Conservation (phyloP, 164 flowering plant genomes). For the Umbellularia californica region DNA sequence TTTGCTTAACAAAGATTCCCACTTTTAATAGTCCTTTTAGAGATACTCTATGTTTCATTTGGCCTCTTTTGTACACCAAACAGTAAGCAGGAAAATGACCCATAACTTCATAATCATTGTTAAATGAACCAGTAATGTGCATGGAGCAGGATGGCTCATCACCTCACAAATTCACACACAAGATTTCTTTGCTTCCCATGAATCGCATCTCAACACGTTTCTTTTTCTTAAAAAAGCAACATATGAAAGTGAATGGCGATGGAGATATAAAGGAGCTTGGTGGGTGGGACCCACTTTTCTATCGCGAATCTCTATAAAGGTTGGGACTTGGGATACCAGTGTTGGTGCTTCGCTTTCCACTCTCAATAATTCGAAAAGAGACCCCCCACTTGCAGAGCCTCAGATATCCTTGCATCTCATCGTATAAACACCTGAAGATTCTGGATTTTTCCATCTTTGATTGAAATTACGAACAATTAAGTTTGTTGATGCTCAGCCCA, state of each 20-base stretch:
- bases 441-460: background rate
- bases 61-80: background rate
- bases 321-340: background rate
- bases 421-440: background rate
- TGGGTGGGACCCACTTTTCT: background rate
- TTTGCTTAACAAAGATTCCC: background rate
- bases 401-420: constrained; percentile 5
- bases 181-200: background rate
- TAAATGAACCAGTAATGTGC: background rate
- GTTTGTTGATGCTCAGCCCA: background rate
- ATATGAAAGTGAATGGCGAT: background rate
- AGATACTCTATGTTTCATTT: background rate
- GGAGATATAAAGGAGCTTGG: background rate
- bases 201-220: background rate
- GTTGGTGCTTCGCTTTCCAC: background rate
- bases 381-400: background rate
- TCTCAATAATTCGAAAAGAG: background rate
- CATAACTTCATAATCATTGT: background rate
- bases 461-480: background rate
- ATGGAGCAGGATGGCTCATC: background rate
- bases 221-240: background rate
- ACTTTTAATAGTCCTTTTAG: background rate
- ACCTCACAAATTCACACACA: background rate
- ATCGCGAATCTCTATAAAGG: background rate
- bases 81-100: background rate